These are phyloP conservation scores for Cytospora schulzeri DNA, from an alignment of 2,329 filamentous ascomycete species.

Conservation along the genomic window DNA sequence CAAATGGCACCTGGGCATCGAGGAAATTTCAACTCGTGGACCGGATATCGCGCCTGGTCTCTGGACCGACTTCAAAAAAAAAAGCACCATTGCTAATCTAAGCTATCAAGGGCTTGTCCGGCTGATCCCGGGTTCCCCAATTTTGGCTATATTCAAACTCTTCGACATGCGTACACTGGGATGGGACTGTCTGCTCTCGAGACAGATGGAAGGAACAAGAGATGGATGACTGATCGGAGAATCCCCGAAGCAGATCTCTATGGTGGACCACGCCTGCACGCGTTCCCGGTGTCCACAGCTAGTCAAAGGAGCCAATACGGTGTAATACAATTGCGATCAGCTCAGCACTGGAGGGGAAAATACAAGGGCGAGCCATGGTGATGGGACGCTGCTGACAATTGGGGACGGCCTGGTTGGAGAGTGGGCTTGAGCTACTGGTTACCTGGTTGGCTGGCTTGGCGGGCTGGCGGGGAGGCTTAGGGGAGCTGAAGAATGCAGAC, in stretches of 20 bases:
- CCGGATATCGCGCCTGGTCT: no score
- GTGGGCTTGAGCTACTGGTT: background rate
- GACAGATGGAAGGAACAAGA: background rate
- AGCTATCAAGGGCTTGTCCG: no score
- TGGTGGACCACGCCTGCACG: background rate
- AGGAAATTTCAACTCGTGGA: no score
- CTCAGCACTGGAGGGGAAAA: background rate
- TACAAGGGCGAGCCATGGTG: background rate
- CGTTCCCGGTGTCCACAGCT: background rate
- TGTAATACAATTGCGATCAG: constrained; percentile 24
- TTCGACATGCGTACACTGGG: background rate
- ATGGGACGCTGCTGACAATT: constrained; percentile 25
- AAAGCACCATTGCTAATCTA: no score
- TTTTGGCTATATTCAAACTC: no score
- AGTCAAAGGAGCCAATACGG: constrained; percentile 17
- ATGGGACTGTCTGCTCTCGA: no score
- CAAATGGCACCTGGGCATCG: no score
- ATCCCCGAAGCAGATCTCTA: background rate
- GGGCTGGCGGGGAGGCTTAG: no score
- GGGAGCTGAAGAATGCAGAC: background rate
- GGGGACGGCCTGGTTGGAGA: constrained; percentile 18
- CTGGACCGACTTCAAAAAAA: no score
- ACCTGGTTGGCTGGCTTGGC: no score
- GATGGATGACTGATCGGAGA: background rate
- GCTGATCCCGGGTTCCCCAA: no score